Evolutionary conservation across 345 rosid species (phyloP).

Genomic region (Aegle marmelos): DNA sequence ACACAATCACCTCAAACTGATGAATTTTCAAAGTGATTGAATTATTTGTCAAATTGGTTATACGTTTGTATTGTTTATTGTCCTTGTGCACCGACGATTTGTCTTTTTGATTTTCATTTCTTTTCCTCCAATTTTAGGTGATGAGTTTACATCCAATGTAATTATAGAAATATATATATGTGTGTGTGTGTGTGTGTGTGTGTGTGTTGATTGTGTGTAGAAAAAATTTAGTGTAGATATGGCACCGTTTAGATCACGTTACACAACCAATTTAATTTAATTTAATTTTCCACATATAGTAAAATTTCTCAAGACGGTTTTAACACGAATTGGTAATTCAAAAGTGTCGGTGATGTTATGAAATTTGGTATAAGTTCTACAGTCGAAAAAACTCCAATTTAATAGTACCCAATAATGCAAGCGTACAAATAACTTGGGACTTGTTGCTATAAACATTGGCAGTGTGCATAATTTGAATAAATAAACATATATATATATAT

Average conservation of each 20-base stretch:
- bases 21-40: not conserved
- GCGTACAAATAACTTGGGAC: no score
- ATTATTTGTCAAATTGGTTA: not conserved
- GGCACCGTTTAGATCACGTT: no score
- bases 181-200: no score
- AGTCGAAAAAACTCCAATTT: not conserved
- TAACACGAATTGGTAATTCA: not conserved
- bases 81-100: conserved; percentile 15
- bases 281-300: not conserved
- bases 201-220: no score
- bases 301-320: not conserved
- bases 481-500: no score
- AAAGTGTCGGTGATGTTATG: not conserved
- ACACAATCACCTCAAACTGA: not conserved
- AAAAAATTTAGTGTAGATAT: no score
- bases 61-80: not conserved
- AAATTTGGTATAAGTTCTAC: not conserved
- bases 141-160: not conserved
- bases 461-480: not conserved
- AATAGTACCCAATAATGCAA: not conserved
- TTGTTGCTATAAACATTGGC: not conserved
- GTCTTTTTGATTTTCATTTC: not conserved
- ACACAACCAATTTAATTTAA: no score
- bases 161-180: not conserved
- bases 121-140: not conserved